A percentile compares a stretch with the other conserved stretches of the same genome.
Evolutionary conservation across 2,329 filamentous ascomycete species (phyloP).

Genomic region (Huntiella savannae): DNA sequence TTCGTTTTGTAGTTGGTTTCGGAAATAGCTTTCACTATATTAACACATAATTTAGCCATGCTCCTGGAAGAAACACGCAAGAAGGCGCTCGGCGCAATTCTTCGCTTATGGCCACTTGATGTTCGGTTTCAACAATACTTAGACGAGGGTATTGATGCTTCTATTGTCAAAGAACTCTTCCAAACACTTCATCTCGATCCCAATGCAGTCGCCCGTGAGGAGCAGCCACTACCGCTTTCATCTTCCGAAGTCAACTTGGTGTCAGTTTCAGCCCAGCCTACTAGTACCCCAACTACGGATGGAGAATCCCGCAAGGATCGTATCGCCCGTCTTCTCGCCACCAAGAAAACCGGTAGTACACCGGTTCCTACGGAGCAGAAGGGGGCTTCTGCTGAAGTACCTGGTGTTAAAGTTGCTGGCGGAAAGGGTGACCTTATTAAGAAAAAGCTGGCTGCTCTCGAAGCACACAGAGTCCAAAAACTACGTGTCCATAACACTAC

Average conservation of each 20-base stretch:
- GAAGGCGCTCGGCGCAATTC: conserved; percentile 46
- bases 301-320: conserved; percentile 54
- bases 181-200: conserved; percentile 44
- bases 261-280: background rate
- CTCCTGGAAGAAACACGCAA: conserved; percentile 26
- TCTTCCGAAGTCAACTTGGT: background rate
- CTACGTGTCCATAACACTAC: background rate
- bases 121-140: conserved; percentile 58
- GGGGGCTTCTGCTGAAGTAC: background rate
- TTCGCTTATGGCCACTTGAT: conserved; percentile 44
- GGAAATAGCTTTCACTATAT: background rate
- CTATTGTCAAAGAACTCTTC: conserved; percentile 45
- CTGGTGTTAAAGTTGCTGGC: background rate
- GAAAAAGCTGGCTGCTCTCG: conserved; percentile 59
- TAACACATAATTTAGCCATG: background rate
- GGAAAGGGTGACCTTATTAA: conserved; percentile 51
- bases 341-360: conserved; percentile 27
- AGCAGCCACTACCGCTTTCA: background rate
- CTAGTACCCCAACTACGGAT: background rate
- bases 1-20: background rate
- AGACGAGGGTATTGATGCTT: conserved; percentile 49
- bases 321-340: conserved; percentile 57
- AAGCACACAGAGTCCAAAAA: conserved; percentile 31
- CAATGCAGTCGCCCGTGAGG: conserved; percentile 10
- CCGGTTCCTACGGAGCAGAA: conserved; percentile 3